Percentiles rank a stretch among this genome's conserved stretches.
These are phyloP conservation scores for Pseudocohnilembus persalinus DNA, from an alignment of 169 alveolate genomes.

Conservation along the genomic window DNA sequence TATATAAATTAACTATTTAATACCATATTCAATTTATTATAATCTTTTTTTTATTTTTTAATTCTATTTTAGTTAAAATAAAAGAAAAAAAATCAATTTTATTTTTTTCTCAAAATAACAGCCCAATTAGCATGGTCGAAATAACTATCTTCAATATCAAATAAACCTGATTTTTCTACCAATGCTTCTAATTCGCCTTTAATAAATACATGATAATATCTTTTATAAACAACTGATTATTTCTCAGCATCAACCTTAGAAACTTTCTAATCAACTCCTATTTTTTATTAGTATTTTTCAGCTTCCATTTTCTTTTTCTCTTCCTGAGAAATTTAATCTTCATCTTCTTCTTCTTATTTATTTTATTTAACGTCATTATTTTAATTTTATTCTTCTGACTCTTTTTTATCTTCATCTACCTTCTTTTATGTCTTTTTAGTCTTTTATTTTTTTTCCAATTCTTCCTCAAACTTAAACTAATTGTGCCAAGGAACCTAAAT, in stretches of 20 bases:
- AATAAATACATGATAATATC: constrained; percentile 93
- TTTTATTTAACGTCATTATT: not conserved
- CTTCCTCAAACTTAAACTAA: constrained; percentile 72
- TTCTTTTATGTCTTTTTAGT: not conserved
- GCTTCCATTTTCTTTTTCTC: not conserved
- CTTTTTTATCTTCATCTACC: not conserved
- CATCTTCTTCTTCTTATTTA: constrained; percentile 3
- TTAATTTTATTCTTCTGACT: not conserved
- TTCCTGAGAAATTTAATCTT: not conserved
- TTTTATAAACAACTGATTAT: constrained; percentile 68
- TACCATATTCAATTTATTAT: too few relatives aligned
- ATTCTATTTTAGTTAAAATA: too few relatives aligned
- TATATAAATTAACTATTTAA: too few relatives aligned
- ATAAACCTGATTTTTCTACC: constrained; percentile 42
- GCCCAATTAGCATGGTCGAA: constrained; percentile 89
- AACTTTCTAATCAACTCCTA: constrained; percentile 10
- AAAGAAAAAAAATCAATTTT: too few relatives aligned
- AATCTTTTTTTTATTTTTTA: too few relatives aligned
- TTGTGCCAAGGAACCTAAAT: constrained; percentile 93
- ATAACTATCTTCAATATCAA: constrained; percentile 67
- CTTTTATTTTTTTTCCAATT: constrained; percentile 18
- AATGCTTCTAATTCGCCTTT: constrained; percentile 90
- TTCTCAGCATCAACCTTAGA: constrained; percentile 62
- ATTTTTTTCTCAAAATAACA: constrained; percentile 69
- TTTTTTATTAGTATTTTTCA: not conserved